Evolutionary conservation across 441 rosid species (phyloP), one percentile per base, ranked within the genome.

Genomic region (Croton setiger): DNA sequence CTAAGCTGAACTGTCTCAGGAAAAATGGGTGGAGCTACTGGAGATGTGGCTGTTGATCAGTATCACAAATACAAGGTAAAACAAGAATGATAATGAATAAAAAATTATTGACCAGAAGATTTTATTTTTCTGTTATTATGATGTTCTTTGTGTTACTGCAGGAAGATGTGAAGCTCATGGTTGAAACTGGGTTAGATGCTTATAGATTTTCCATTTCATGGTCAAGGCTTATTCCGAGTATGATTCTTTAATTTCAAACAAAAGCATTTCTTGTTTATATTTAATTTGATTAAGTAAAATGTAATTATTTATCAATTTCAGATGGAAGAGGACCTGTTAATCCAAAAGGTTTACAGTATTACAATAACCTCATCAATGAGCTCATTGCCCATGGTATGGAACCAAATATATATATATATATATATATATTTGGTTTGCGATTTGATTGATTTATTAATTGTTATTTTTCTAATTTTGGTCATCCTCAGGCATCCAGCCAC

Each of bases 41-140:
- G 86, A 74, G 90, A 85, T 65, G 56, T 79, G 58, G 81, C 90
- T n/a, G 79, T 76, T 66, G 93, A 88, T 23, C 83, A 76, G 33
- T 90, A 90, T 78, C 92, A 88, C 84, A 84, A 86, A 61, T 88
- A 86, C 75, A 86, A 88, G 87, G 92, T 85, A n/a, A n/a, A n/a
- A n/a, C n/a, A n/a, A n/a, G 54, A n/a, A 20, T 15, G 0, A 4
- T n/a, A 47, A 37, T 37, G 7, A 37, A 37, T 37, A n/a, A n/a
- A n/a, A 37, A 37, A 37, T 37, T 37, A 37, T 52, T 12, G 18
- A 15, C 18, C 35, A 9, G 33, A 54, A 9, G 35, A 54, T 20
- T 6, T 21, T 1, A 20, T 4, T 6, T 20, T 18, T 52, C 2
- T 52, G 56, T 33, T 60, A 7, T 59, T 59, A 60, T 36, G 49